Evolutionary conservation across 371 early-diverging fungal genomes (phyloP).

Genomic region (Mortierella sp.): DNA sequence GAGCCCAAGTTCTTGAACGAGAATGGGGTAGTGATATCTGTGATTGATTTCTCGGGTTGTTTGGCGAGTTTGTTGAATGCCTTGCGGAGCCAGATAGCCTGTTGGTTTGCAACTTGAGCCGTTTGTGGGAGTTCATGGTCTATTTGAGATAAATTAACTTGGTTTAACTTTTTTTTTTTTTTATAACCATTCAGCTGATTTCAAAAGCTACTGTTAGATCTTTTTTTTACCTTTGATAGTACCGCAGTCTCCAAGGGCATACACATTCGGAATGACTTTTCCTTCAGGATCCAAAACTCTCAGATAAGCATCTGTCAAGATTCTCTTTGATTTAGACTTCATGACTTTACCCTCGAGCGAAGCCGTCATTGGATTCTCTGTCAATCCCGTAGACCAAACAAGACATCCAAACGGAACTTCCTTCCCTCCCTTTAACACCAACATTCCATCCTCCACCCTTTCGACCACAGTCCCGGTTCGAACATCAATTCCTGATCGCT

Average conservation of each 20-base stretch:
- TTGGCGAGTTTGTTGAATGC: constrained; percentile 57
- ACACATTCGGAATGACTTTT: constrained; percentile 57
- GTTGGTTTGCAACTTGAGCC: constrained; percentile 89
- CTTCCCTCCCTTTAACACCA: constrained; percentile 64
- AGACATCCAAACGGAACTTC: constrained; percentile 48
- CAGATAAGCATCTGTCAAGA: constrained; percentile 75
- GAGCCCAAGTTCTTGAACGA: constrained; percentile 60
- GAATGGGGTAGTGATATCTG: constrained; percentile 44
- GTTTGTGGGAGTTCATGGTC: constrained; percentile 76
- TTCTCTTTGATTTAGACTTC: constrained; percentile 60
- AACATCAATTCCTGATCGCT: constrained; percentile 76
- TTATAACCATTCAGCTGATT: constrained; percentile 4
- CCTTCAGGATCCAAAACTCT: constrained; percentile 71
- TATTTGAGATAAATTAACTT: background rate
- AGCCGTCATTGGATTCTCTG: constrained; percentile 71
- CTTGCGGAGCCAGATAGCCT: constrained; percentile 76
- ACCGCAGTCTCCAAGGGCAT: constrained; percentile 89
- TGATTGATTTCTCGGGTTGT: constrained; percentile 38
- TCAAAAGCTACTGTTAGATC: background rate
- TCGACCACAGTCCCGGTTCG: constrained; percentile 68
- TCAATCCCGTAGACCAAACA: constrained; percentile 84
- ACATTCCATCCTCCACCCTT: constrained; percentile 59
- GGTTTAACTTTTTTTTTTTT: background rate
- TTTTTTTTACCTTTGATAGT: constrained; percentile 63
- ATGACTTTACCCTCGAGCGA: constrained; percentile 60